Conservation (phyloP, 805 yeast species). For the Monosporozyma siamensis region DNA sequence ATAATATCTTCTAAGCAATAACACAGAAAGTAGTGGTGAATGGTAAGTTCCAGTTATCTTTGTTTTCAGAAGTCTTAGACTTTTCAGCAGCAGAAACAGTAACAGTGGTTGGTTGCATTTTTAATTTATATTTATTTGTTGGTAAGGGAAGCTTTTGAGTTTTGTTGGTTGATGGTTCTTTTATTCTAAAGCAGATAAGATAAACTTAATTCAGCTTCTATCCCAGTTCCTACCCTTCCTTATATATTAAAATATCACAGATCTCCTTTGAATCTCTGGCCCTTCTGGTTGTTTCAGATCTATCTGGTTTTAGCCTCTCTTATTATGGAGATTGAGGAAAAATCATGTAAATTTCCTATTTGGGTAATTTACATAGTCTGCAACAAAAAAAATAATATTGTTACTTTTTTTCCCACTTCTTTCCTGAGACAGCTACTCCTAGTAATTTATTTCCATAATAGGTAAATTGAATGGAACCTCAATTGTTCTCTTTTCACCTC, state of each 20-base stretch:
- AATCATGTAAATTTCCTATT: conserved; percentile 10
- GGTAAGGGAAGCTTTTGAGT: neutral
- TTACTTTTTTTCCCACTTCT: too few species aligned
- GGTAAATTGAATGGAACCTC: neutral
- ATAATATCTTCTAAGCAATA: conserved; percentile 13
- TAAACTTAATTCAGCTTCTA: too few species aligned
- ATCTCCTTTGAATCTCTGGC: too few species aligned
- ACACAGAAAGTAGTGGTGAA: conserved; percentile 16
- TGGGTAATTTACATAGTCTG: conserved; percentile 10
- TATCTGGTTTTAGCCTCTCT: neutral
- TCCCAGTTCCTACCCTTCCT: neutral
- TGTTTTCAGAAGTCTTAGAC: conserved; percentile 18
- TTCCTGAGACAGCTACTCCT: too few species aligned
- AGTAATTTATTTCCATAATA: neutral
- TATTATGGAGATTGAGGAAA: neutral
- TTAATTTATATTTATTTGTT: conserved; percentile 3
- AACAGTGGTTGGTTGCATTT: conserved; percentile 22
- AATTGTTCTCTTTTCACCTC: too few species aligned
- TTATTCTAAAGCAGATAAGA: too few species aligned
- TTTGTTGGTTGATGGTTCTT: neutral
- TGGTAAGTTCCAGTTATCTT: conserved; percentile 17
- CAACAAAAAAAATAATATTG: neutral
- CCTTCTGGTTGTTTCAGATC: conserved; percentile 1
- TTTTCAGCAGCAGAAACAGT: conserved; percentile 20
- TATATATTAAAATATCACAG: too few species aligned